phyloP scores from a whole-genome alignment of 129 eudicot genomes.

The Calendula officinalis region DNA sequence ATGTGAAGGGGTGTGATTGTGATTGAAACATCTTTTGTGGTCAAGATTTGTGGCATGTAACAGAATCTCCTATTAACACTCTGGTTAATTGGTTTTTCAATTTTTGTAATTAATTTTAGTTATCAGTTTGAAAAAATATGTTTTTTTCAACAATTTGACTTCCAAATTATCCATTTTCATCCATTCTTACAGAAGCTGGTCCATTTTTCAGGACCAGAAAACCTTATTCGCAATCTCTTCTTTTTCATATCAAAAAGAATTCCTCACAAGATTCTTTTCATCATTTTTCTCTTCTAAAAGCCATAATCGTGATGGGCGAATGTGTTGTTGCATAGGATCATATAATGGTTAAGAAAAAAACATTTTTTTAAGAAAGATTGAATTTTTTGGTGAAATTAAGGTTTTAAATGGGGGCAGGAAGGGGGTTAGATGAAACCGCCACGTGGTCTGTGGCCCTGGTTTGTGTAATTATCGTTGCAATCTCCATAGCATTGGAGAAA shows the following conservation, averaged over 20 bases:
- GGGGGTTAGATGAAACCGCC: slow-evolving; percentile 75
- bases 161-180: slow-evolving; percentile 22
- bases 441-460: slow-evolving; percentile 84
- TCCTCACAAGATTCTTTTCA: slow-evolving; percentile 6
- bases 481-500: slow-evolving; percentile 67
- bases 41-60: slow-evolving; percentile 32
- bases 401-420: slow-evolving; percentile 38
- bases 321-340: not conserved
- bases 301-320: slow-evolving; percentile 23
- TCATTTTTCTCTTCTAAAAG: slow-evolving; percentile 7
- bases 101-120: slow-evolving; percentile 17
- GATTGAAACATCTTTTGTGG: slow-evolving; percentile 27
- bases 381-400: slow-evolving; percentile 15
- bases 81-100: slow-evolving; percentile 38
- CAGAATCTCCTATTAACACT: slow-evolving; percentile 41
- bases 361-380: slow-evolving; percentile 15
- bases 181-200: slow-evolving; percentile 29
- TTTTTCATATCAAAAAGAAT: slow-evolving; percentile 15
- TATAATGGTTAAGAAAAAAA: slow-evolving; percentile 27
- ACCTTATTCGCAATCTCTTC: slow-evolving; percentile 2
- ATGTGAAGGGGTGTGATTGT: not conserved
- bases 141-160: slow-evolving; percentile 24
- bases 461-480: slow-evolving; percentile 54
- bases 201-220: slow-evolving; percentile 41
- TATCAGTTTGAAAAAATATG: slow-evolving; percentile 27